Evolutionary conservation across 306 rosid species (phyloP).

Genomic region (barrel medic (Medicago truncatula)): MtrunA17r5.0-ANR NC_053047.1:3576001-3576500

Average conservation of each 20-base stretch:
- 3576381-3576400: constrained; percentile 2
- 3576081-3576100: constrained; percentile 50
- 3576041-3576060: constrained; percentile 46
- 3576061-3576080: constrained; percentile 40
- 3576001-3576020: constrained; percentile 39
- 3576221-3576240: constrained; percentile 62
- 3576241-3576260: constrained; percentile 49
- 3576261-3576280: constrained; percentile 23
- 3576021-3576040: constrained; percentile 47
- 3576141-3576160: constrained; percentile 66
- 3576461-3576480: no score
- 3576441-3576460: not conserved
- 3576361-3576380: constrained; percentile 11
- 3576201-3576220: constrained; percentile 74
- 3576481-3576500: no score
- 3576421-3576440: constrained; percentile 2
- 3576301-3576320: not conserved
- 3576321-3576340: constrained; percentile 15
- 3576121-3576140: constrained; percentile 46
- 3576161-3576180: constrained; percentile 68
- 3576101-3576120: constrained; percentile 40
- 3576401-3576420: constrained; percentile 15
- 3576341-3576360: not conserved
- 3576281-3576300: constrained; percentile 21
- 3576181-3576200: constrained; percentile 62